Conservation (phyloP, 1,284 basidiomycete species). For the Lignosus rhinocerotis region DNA sequence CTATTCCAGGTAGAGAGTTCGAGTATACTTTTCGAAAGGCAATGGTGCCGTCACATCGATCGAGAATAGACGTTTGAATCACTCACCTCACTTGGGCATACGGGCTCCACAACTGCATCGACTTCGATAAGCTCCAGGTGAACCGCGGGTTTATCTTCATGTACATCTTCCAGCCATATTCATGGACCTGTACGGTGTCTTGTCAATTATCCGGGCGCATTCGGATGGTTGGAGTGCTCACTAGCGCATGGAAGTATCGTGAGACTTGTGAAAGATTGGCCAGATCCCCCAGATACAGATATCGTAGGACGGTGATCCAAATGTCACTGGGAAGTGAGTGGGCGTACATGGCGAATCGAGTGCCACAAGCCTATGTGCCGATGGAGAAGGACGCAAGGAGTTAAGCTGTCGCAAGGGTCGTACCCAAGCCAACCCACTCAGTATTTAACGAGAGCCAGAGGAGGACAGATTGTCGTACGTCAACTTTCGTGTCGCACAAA, state of each 20-base stretch:
- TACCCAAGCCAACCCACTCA: background rate
- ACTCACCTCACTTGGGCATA: constrained; percentile 40
- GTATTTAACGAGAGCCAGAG: background rate
- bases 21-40: too few species aligned
- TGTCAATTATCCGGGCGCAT: background rate
- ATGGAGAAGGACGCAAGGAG: too few species aligned
- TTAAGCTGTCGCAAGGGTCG: too few species aligned
- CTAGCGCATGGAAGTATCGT: constrained; percentile 45
- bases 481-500: background rate
- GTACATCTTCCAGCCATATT: constrained; percentile 61
- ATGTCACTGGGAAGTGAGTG: constrained; percentile 55
- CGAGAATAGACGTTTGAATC: background rate
- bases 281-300: constrained; percentile 48
- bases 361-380: too few species aligned
- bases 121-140: constrained; percentile 51
- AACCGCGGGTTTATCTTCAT: constrained; percentile 50
- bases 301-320: constrained; percentile 52
- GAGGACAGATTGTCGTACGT: background rate
- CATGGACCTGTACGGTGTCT: constrained; percentile 47
- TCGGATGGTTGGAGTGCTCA: constrained; percentile 33
- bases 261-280: constrained; percentile 48
- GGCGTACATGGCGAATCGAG: constrained; percentile 22
- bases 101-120: constrained; percentile 48
- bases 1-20: too few species aligned
- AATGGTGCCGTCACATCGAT: background rate